Evolutionary conservation across 331 rosid species (phyloP).

Genomic region (Phaseolus coccineus): DNA sequence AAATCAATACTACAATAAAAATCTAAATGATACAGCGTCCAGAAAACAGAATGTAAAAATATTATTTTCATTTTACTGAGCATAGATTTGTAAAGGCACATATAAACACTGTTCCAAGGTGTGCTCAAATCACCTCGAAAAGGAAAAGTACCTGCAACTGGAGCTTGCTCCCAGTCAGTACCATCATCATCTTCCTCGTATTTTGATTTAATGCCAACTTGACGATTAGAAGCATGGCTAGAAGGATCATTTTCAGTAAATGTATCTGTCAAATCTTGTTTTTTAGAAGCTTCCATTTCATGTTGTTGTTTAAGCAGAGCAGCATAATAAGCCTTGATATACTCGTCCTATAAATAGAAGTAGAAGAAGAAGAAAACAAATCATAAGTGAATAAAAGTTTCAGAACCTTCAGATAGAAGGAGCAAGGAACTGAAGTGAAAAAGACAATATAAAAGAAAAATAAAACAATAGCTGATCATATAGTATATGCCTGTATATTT

Average conservation of each 20-base stretch:
- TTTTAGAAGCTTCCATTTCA: slow-evolving; percentile 68
- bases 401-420: slow-evolving; percentile 13
- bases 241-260: slow-evolving; percentile 51
- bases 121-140: slow-evolving; percentile 29
- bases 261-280: slow-evolving; percentile 45
- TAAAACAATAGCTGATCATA: slow-evolving; percentile 39
- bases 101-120: slow-evolving; percentile 7
- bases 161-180: slow-evolving; percentile 90
- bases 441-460: not conserved
- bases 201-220: slow-evolving; percentile 81
- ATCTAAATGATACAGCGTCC: not conserved
- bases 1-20: not conserved
- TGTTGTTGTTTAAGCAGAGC: slow-evolving; percentile 79
- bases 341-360: slow-evolving; percentile 75
- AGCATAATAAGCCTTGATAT: slow-evolving; percentile 89
- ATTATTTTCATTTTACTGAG: not conserved
- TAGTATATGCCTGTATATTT: slow-evolving; percentile 65
- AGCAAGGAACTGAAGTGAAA: slow-evolving; percentile 25
- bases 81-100: not conserved
- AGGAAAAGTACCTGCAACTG: slow-evolving; percentile 61
- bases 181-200: slow-evolving; percentile 68
- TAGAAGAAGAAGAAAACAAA: not conserved
- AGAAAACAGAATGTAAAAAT: not conserved
- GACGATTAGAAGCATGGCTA: slow-evolving; percentile 57
- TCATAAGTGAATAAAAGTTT: slow-evolving; percentile 5